Evolutionary conservation across 306 rosid genomes (phyloP).

Genomic region (Quercus robur): DNA sequence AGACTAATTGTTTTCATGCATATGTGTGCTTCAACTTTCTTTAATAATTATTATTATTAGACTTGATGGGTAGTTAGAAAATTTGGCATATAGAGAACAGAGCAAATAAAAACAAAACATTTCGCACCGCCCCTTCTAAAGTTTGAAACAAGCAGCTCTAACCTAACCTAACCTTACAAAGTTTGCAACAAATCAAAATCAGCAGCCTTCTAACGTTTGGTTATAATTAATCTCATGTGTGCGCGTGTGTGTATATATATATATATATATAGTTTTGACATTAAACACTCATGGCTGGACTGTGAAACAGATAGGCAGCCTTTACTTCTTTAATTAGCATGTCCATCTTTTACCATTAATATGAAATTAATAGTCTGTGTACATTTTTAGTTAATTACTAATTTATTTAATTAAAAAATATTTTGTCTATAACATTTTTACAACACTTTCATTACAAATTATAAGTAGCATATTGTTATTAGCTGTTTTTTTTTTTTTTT

Average conservation of each 20-base stretch:
- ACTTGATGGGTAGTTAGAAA: too few species aligned
- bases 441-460: rapidly evolving
- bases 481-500: too few species aligned
- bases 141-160: background rate
- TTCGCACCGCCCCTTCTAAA: background rate
- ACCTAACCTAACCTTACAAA: background rate
- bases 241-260: too few species aligned
- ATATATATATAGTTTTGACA: background rate
- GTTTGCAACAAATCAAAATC: constrained; percentile 26
- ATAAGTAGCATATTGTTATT: too few species aligned
- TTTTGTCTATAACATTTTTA: background rate
- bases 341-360: background rate
- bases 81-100: too few species aligned
- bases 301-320: background rate
- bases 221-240: too few species aligned
- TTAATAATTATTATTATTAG: background rate
- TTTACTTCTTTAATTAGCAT: background rate
- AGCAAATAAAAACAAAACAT: too few species aligned
- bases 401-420: background rate
- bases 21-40: too few species aligned
- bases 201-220: background rate
- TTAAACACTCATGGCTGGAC: background rate
- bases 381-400: background rate
- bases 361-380: background rate
- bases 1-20: too few species aligned